These are phyloP conservation scores for Candida succiphila DNA, from an alignment of 805 yeast species.

Conservation along the genomic window DNA sequence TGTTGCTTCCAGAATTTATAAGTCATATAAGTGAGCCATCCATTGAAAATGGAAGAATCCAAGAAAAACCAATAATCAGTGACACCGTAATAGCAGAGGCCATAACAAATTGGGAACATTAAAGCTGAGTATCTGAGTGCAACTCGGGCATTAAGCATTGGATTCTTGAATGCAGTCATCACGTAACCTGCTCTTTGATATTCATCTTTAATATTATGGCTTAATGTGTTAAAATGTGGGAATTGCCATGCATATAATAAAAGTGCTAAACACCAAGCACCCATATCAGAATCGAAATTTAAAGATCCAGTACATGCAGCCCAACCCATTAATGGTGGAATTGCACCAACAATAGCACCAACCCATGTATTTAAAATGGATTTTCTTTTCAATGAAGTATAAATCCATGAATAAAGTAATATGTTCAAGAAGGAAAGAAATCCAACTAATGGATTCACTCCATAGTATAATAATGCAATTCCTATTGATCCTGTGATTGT, in stretches of 20 bases:
- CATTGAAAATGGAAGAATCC: slow-evolving; percentile 78
- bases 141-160: slow-evolving; percentile 85
- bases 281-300: slow-evolving; percentile 77
- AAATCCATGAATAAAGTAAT: slow-evolving; percentile 76
- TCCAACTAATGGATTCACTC: slow-evolving; percentile 84
- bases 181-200: slow-evolving; percentile 91
- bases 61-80: slow-evolving; percentile 73
- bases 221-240: slow-evolving; percentile 91
- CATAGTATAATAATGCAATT: slow-evolving; percentile 52
- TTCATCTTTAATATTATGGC: slow-evolving; percentile 81
- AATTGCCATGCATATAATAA: slow-evolving; percentile 96
- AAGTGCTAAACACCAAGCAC: slow-evolving; percentile 90
- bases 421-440: slow-evolving; percentile 73
- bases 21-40: slow-evolving; percentile 78
- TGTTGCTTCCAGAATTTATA: slow-evolving; percentile 84
- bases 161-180: slow-evolving; percentile 95
- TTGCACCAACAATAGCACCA: slow-evolving; percentile 97
- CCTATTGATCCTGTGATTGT: slow-evolving; percentile 65
- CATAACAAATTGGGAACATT: slow-evolving; percentile 91
- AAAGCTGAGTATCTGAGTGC: slow-evolving; percentile 82
- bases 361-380: slow-evolving; percentile 94
- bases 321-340: slow-evolving; percentile 99
- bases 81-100: slow-evolving; percentile 65
- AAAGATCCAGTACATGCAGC: slow-evolving; percentile 81
- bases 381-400: slow-evolving; percentile 81